Evolutionary conservation across 768 basidiomycete species (phyloP), one percentile per base, ranked within the genome.

Genomic region (Paxillus ammoniavirescens): DNA sequence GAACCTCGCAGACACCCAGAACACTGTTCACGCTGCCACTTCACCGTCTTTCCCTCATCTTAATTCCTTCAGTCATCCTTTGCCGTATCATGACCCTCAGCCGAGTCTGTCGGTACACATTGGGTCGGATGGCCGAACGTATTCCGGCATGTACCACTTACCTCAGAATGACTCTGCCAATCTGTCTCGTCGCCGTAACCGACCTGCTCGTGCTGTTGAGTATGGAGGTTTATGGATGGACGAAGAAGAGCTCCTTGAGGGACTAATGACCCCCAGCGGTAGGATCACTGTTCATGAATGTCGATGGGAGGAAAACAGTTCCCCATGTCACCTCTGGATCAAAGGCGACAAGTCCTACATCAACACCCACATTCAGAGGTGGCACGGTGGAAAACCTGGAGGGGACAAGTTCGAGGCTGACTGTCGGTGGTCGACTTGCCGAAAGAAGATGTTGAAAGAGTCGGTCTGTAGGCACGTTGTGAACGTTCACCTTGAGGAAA

Each of bases 391-490:
- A 2, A 31, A 42, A 28, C 43, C 42, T 1, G 52, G 54, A 1
- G 48, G 48, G 4, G 63, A 61, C 26, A 65, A 61, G 21, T 15
- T 13, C 8, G 13, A 33, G 17, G 17, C n/a, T 8, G 5, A 35
- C 2, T 64, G 62, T 43, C 36, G 17, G 13, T 63, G 62, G 62
- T 42, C 49, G 0, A 18, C 14, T n/a, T 68, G 64, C n/a, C 41
- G 35, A 2, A 46, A 49, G 42, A 42, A 4, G 1, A 68, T 68
- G 61, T 17, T 50, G 8, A 68, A 66, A 42, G 66, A 66, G 26
- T 66, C 61, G 18, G 41, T 66, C 4, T 23, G 43, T 2, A 49
- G 66, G 3, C 64, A 67, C 8, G 26, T 67, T 0, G 42, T 59
- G 0, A 42, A 43, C 4, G 21, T 55, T 10, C 66, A 68, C 23